Conservation (phyloP, 805 yeast species). For the Zygosaccharomyces bailii region DNA sequence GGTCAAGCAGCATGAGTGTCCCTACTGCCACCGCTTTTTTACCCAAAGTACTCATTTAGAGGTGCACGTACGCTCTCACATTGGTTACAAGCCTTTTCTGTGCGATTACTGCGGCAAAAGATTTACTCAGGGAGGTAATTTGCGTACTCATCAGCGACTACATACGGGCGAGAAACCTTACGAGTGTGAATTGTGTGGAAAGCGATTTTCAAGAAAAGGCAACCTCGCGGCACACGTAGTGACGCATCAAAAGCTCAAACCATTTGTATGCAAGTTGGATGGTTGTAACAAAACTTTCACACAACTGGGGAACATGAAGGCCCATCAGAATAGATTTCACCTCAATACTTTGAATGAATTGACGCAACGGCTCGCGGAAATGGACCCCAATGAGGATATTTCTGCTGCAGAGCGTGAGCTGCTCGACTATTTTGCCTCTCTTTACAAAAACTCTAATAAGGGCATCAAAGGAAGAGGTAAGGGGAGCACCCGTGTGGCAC, state of each 20-base stretch:
- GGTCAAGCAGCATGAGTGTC: constrained; percentile 61
- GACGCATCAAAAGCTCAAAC: constrained; percentile 77
- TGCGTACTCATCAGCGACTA: constrained; percentile 77
- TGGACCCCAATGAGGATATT: constrained; percentile 47
- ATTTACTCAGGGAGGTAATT: constrained; percentile 87
- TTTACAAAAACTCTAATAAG: constrained; percentile 84
- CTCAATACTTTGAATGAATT: constrained; percentile 62
- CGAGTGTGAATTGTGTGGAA: constrained; percentile 69
- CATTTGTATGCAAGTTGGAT: constrained; percentile 76
- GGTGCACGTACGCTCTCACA: constrained; percentile 83
- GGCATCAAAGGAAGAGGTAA: constrained; percentile 93
- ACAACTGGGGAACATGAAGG: constrained; percentile 88
- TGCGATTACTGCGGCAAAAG: constrained; percentile 76
- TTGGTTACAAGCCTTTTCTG: constrained; percentile 79
- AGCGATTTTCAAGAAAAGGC: constrained; percentile 84
- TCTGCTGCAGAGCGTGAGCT: constrained; percentile 65
- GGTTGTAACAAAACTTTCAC: constrained; percentile 81
- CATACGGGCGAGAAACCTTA: constrained; percentile 95
- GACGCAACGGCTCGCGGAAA: constrained; percentile 63
- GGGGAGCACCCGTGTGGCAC: constrained; percentile 23
- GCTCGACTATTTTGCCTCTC: constrained; percentile 70
- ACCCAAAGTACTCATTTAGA: constrained; percentile 90
- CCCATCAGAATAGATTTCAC: constrained; percentile 91
- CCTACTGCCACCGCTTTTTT: constrained; percentile 73
- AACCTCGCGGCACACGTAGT: constrained; percentile 83